A percentile compares a stretch with the other conserved stretches of the same genome.
Evolutionary conservation across 768 basidiomycete species (phyloP).

Genomic region (Brasilioporus rufonigricans): DNA sequence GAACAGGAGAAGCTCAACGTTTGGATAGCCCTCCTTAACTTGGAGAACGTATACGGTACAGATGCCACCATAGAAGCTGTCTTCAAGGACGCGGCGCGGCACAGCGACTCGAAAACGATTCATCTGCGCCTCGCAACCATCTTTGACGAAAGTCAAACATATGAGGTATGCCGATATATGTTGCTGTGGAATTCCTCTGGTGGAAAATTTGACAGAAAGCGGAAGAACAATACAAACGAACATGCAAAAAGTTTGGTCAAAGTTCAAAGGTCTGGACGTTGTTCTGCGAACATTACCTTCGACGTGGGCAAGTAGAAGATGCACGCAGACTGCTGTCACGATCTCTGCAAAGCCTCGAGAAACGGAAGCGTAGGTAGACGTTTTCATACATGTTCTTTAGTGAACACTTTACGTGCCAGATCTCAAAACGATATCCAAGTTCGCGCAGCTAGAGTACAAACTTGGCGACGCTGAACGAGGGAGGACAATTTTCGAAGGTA

Average conservation of each 20-base stretch:
- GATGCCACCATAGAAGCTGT: slow-evolving; percentile 73
- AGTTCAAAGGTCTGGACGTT: slow-evolving; percentile 94
- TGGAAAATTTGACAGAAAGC: slow-evolving; percentile 58
- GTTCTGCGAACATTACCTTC: slow-evolving; percentile 81
- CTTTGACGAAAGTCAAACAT: slow-evolving; percentile 79
- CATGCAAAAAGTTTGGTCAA: slow-evolving; percentile 91
- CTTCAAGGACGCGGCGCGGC: slow-evolving; percentile 87
- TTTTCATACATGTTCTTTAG: not conserved
- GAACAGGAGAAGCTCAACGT: slow-evolving; percentile 95
- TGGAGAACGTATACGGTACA: slow-evolving; percentile 92
- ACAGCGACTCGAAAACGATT: slow-evolving; percentile 91
- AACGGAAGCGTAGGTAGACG: slow-evolving; percentile 78
- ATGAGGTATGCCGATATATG: slow-evolving; percentile 50
- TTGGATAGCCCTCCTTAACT: slow-evolving; percentile 94
- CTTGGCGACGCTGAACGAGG: slow-evolving; percentile 92
- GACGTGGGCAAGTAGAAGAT: slow-evolving; percentile 68
- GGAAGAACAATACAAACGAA: slow-evolving; percentile 87
- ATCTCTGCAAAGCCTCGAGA: slow-evolving; percentile 86
- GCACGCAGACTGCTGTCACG: slow-evolving; percentile 85
- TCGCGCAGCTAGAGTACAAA: slow-evolving; percentile 94
- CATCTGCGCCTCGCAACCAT: slow-evolving; percentile 84
- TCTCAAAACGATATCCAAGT: slow-evolving; percentile 91
- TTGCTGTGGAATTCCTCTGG: not conserved
- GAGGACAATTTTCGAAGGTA: slow-evolving; percentile 94
- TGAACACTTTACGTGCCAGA: slow-evolving; percentile 46